phyloP scores from a whole-genome alignment of 495 filamentous ascomycete genomes.

The Sabuloglossum arenarium region DNA sequence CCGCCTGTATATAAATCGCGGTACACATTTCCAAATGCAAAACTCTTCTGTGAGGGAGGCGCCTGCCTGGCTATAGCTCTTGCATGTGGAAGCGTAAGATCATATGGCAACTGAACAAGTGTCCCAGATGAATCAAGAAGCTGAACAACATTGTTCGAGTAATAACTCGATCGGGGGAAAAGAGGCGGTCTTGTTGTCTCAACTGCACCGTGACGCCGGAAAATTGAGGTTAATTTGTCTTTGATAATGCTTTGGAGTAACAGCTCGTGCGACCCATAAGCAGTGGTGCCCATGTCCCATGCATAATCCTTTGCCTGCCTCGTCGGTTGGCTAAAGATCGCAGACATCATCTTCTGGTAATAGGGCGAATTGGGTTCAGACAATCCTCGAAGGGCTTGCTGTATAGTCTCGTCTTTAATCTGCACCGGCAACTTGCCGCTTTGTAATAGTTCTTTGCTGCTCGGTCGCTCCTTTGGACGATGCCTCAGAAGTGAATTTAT shows the following conservation, averaged over 20 bases:
- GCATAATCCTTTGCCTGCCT: slow-evolving; percentile 66
- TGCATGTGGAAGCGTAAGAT: slow-evolving; percentile 78
- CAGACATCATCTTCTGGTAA: slow-evolving; percentile 69
- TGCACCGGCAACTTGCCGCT: slow-evolving; percentile 77
- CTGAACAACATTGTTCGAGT: slow-evolving; percentile 46
- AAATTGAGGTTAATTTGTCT: slow-evolving; percentile 53
- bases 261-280: slow-evolving; percentile 38
- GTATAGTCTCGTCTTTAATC: slow-evolving; percentile 79
- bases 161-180: slow-evolving; percentile 64
- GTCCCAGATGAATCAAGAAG: slow-evolving; percentile 67
- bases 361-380: slow-evolving; percentile 70
- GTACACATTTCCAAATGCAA: slow-evolving; percentile 77
- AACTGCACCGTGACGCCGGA: slow-evolving; percentile 80
- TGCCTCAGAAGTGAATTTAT: slow-evolving; percentile 65
- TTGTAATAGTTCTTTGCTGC: slow-evolving; percentile 63
- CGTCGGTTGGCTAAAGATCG: slow-evolving; percentile 53
- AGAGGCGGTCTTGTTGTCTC: slow-evolving; percentile 52
- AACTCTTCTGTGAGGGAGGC: slow-evolving; percentile 50
- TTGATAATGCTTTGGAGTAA: slow-evolving; percentile 57
- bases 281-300: slow-evolving; percentile 53
- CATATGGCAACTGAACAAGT: slow-evolving; percentile 74
- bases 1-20: slow-evolving; percentile 55
- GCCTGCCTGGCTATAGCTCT: slow-evolving; percentile 58
- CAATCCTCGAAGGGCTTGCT: slow-evolving; percentile 57
- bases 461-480: slow-evolving; percentile 59